Base-by-base conservation (phyloP, 2,329 filamentous ascomycete species). In the Botrytis squamosa region DNA sequence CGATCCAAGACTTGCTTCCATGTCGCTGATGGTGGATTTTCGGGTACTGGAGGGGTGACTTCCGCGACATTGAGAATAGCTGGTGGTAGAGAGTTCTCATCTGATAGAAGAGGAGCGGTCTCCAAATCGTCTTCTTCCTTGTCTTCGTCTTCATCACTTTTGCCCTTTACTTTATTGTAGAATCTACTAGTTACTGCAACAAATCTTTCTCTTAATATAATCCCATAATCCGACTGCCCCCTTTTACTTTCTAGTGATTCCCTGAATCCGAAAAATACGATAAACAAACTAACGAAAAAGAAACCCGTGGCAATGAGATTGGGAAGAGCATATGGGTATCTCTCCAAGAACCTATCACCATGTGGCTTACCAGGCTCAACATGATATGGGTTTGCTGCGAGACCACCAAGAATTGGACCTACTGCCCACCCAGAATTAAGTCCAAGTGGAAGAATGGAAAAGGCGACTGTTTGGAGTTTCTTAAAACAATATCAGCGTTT, bases 381-480 rank as follows among this genome's bases (percentile, higher is more conserved):
- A n/a, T 64, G 66, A 46, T 64, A 73, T 42, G 82, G 80, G 64
- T 86, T 84, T 0, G 85, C 85, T 6, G 86, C 78, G 60, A 83
- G 78, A 2, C 85, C 85, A 81, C 84, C 77, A 6, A 80, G 42
- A 20, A 77, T 76, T 5, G 77, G 71, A 14, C 76, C 79, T 62
- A 79, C 73, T 9, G 78, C 75, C 57, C 82, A 82, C 0, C 83
- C 82, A 1, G 87, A 82, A 76, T 93, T 94, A 80, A 92, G 93
- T 29, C 90, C 91, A 85, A 93, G 89, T 18, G 84, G 84, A 70
- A 85, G 75, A 25, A 85, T 79, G 40, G 84, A 72, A 71, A 80
- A 80, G 8, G 79, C 86, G 84, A 74, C 85, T 81, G 77, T 93
- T 93, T 82, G 92, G 91, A 67, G 90, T 91, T 87, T 90, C 81